A percentile compares a stretch with the other conserved stretches of the same genome.
These are phyloP conservation scores for Calonectria pseudoreteaudii DNA, from an alignment of 2,329 filamentous ascomycete genomes.

Conservation along the genomic window DNA sequence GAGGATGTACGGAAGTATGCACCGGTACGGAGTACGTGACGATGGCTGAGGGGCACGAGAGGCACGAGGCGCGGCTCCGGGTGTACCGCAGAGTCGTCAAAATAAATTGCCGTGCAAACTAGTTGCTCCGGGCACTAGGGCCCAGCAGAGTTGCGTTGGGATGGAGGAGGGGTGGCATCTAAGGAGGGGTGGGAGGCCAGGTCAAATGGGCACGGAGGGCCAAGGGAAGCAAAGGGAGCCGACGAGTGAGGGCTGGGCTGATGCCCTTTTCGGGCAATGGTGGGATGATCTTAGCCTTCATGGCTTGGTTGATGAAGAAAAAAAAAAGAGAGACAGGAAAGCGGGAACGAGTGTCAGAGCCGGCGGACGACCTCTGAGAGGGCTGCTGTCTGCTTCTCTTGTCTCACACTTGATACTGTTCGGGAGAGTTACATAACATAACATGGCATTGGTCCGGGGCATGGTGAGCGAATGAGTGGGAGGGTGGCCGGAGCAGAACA, in stretches of 20 bases:
- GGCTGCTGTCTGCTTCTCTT: background rate
- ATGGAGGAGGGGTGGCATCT: slow-evolving; percentile 17
- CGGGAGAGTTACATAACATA: slow-evolving; percentile 15
- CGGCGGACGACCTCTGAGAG: background rate
- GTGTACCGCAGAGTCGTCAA: slow-evolving; percentile 12
- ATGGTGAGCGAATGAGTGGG: background rate
- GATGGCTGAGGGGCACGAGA: slow-evolving; percentile 16
- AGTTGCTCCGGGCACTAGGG: slow-evolving; percentile 1
- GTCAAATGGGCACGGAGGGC: background rate
- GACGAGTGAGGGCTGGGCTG: slow-evolving; percentile 19
- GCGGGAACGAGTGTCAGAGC: background rate
- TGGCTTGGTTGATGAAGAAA: slow-evolving; percentile 8
- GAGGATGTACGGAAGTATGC: slow-evolving; percentile 20
- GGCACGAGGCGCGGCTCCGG: slow-evolving; percentile 23
- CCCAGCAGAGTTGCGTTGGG: slow-evolving; percentile 8
- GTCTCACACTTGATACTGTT: background rate
- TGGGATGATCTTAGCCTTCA: slow-evolving; percentile 31
- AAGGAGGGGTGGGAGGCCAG: background rate
- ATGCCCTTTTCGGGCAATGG: slow-evolving; percentile 21
- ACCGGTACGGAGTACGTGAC: slow-evolving; percentile 1
- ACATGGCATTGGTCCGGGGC: background rate
- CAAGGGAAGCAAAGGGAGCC: background rate
- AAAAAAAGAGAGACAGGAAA: background rate
- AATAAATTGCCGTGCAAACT: background rate
- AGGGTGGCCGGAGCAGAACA: background rate